Conservation (phyloP, 169 alveolate genomes). For the Cryptosporidium sp. region DNA sequence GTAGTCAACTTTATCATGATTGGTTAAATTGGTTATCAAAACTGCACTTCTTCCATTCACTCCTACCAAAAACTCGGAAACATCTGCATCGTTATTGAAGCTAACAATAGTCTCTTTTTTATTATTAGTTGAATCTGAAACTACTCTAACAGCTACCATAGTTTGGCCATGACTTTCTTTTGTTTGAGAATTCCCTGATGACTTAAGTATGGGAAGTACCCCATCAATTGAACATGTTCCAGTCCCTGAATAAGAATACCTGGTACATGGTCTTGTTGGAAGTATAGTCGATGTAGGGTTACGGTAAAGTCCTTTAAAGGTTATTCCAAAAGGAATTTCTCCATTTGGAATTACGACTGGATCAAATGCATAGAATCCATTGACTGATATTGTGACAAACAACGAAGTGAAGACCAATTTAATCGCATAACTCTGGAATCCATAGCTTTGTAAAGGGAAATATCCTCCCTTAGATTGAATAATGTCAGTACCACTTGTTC, state of each 20-base stretch:
- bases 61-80: conserved; percentile 5
- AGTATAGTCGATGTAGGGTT: conserved; percentile 35
- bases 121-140: background rate
- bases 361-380: conserved; percentile 39
- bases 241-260: conserved; percentile 15
- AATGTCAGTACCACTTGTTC: conserved; percentile 33
- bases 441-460: conserved; percentile 37
- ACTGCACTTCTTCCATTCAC: background rate
- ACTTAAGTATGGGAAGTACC: conserved; percentile 16
- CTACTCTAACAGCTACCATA: conserved; percentile 24
- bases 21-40: conserved; percentile 29
- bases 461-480: conserved; percentile 59
- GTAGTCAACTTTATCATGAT: conserved; percentile 13
- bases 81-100: conserved; percentile 29
- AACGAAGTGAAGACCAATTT: conserved; percentile 18
- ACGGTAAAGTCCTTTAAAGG: background rate
- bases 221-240: conserved; percentile 33
- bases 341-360: conserved; percentile 30
- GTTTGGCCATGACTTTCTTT: conserved; percentile 22
- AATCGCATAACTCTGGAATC: conserved; percentile 33
- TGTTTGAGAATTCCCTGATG: background rate
- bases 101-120: conserved; percentile 15
- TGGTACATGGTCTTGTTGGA: conserved; percentile 45
- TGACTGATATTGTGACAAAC: conserved; percentile 24
- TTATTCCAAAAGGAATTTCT: background rate